phyloP scores from a whole-genome alignment of 1,284 basidiomycete species.

The Tylopilus orsonianus region DNA sequence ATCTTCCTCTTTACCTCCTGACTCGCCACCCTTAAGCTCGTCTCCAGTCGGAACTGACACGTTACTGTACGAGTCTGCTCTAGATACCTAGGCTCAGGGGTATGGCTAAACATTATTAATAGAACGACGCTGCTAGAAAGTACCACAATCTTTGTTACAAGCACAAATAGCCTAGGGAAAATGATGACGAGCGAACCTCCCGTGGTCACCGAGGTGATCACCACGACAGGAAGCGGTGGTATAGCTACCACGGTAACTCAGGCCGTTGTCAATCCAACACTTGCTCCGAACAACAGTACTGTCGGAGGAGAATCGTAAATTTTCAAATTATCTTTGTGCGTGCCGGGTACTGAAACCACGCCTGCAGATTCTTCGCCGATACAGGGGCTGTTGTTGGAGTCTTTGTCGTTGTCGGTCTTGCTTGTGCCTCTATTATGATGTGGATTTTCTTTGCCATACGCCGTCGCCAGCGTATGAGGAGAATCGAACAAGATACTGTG shows the following conservation, averaged over 20 bases:
- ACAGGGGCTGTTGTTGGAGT: constrained; percentile 77
- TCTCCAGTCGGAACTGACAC: constrained; percentile 18
- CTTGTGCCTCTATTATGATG: constrained; percentile 64
- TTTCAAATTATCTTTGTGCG: constrained; percentile 1
- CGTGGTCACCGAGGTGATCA: constrained; percentile 54
- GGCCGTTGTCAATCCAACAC: constrained; percentile 62
- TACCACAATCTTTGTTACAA: constrained; percentile 50
- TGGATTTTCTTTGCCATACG: constrained; percentile 71
- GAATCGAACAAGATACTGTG: constrained; percentile 64
- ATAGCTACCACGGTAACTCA: constrained; percentile 55
- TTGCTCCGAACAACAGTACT: constrained; percentile 46
- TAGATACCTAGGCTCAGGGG: constrained; percentile 5
- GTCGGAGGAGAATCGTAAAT: constrained; percentile 46
- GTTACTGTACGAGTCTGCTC: constrained; percentile 25
- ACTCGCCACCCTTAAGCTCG: constrained; percentile 17
- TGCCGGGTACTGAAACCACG: constrained; percentile 13
- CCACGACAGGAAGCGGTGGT: constrained; percentile 55
- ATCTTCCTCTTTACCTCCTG: constrained; percentile 18
- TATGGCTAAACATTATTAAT: constrained; percentile 20
- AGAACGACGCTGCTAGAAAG: constrained; percentile 55
- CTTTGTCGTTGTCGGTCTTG: constrained; percentile 74
- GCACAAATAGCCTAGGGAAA: constrained; percentile 57
- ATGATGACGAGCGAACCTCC: constrained; percentile 51
- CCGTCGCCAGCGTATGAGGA: constrained; percentile 55
- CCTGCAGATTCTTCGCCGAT: constrained; percentile 66